A percentile compares a stretch with the other conserved stretches of the same genome.
Evolutionary conservation across 2,329 filamentous ascomycete species (phyloP).

Genomic region (Cercospora sojina): DNA sequence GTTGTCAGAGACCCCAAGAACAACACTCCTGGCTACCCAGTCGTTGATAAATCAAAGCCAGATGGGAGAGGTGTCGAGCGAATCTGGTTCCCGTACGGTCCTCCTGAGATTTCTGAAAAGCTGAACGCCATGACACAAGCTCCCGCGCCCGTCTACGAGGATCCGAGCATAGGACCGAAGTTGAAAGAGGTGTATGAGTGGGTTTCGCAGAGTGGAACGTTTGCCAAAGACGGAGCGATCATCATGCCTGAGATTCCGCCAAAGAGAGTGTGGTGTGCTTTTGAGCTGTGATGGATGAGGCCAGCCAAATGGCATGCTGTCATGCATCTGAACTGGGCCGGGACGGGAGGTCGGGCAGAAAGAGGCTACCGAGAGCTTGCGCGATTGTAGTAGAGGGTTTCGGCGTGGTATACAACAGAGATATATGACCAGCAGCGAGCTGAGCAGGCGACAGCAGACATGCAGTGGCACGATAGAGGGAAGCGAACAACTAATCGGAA

Average conservation of each 20-base stretch:
- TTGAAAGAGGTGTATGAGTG: conserved; percentile 62
- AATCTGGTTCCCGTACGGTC: conserved; percentile 46
- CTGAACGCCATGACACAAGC: conserved; percentile 59
- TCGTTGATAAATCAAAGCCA: conserved; percentile 1
- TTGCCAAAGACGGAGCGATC: conserved; percentile 57
- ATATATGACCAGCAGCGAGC: not conserved
- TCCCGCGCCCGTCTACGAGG: conserved; percentile 57
- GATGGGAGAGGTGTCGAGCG: conserved; percentile 4
- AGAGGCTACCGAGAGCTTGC: not conserved
- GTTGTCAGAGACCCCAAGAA: conserved; percentile 7
- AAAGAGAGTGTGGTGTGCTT: conserved; percentile 66
- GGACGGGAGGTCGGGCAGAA: not conserved
- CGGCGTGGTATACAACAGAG: not conserved
- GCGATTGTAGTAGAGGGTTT: not conserved
- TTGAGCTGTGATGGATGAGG: conserved; percentile 25
- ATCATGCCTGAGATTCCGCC: conserved; percentile 76
- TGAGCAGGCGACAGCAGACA: not conserved
- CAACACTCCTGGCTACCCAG: conserved; percentile 11
- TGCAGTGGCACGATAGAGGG: not conserved
- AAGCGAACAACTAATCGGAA: not conserved
- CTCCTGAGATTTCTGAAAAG: conserved; percentile 48
- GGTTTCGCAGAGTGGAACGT: conserved; percentile 64
- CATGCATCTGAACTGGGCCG: not conserved
- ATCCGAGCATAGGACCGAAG: conserved; percentile 50
- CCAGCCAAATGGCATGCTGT: not conserved